phyloP scores from a whole-genome alignment of 306 rosid genomes.

The Lathyrus oleraceus region DNA sequence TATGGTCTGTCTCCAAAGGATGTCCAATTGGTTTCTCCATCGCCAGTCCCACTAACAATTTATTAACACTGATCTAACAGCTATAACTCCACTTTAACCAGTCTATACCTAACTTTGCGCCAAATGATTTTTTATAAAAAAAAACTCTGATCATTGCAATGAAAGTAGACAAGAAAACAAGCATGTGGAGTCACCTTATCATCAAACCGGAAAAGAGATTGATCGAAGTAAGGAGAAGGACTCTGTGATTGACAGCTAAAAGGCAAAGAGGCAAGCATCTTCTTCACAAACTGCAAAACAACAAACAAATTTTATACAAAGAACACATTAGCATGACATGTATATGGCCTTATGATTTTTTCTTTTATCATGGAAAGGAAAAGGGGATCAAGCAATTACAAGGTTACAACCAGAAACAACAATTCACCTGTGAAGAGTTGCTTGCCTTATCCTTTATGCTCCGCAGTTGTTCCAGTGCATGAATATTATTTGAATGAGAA shows the following conservation, averaged over 20 bases:
- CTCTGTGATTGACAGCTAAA: slow-evolving; percentile 88
- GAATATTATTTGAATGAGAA: slow-evolving; percentile 80
- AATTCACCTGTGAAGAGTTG: slow-evolving; percentile 70
- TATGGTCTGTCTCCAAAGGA: neutral
- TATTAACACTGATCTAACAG: neutral
- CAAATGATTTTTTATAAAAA: neutral
- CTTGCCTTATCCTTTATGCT: slow-evolving; percentile 68
- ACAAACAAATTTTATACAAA: slow-evolving; percentile 17
- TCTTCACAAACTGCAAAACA: slow-evolving; percentile 85
- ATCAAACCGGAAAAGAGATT: slow-evolving; percentile 85
- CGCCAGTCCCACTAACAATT: neutral
- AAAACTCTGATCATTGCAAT: neutral
- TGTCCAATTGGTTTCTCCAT: slow-evolving; percentile 15
- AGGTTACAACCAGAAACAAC: slow-evolving; percentile 28
- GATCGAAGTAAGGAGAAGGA: slow-evolving; percentile 98
- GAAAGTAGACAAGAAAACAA: neutral
- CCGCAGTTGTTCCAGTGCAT: slow-evolving; percentile 76
- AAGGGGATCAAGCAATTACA: neutral
- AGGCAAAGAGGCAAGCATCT: slow-evolving; percentile 87
- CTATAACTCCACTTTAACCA: slow-evolving; percentile 3
- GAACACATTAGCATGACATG: slow-evolving; percentile 19
- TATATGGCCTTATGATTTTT: neutral
- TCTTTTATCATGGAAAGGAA: neutral
- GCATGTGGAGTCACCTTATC: slow-evolving; percentile 65
- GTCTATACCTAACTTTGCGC: neutral